Percentiles rank a stretch among this genome's conserved stretches.
Conservation (phyloP, 768 basidiomycete species). For the Cystofilobasidium macerans region DNA sequence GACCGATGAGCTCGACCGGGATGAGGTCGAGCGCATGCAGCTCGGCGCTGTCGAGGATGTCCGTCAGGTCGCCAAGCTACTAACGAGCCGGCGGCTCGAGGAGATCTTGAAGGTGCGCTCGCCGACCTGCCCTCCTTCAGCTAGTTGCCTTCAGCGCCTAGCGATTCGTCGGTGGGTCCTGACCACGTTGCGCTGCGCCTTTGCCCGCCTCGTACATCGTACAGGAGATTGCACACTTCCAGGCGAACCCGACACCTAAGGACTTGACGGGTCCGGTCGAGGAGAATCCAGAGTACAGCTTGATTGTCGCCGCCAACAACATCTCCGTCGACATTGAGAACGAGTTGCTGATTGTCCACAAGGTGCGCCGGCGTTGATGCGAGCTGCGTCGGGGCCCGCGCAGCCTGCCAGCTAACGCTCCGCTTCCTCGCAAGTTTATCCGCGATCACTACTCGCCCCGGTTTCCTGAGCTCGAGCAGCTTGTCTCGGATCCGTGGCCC, state of each 20-base stretch:
- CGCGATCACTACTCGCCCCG: slow-evolving; percentile 90
- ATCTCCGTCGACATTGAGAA: slow-evolving; percentile 96
- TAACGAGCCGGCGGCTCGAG: slow-evolving; percentile 73
- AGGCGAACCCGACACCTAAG: slow-evolving; percentile 57
- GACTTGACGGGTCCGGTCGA: slow-evolving; percentile 58
- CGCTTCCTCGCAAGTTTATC: slow-evolving; percentile 56
- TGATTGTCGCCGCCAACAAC: slow-evolving; percentile 97
- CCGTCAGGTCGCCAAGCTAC: slow-evolving; percentile 72
- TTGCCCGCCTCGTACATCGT: not conserved
- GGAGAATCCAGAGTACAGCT: slow-evolving; percentile 85
- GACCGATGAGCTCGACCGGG: slow-evolving; percentile 88
- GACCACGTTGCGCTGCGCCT: not conserved
- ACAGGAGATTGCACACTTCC: slow-evolving; percentile 84
- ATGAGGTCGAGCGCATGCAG: slow-evolving; percentile 92
- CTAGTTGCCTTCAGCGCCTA: too few species aligned
- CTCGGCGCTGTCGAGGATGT: slow-evolving; percentile 75
- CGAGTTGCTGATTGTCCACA: slow-evolving; percentile 92
- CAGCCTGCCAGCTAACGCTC: not conserved
- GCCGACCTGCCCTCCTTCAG: too few species aligned
- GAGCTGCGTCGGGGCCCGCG: too few species aligned
- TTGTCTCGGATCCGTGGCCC: slow-evolving; percentile 81
- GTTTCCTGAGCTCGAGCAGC: slow-evolving; percentile 93
- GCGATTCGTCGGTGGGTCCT: too few species aligned
- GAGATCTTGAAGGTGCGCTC: slow-evolving; percentile 65
- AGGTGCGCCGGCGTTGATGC: slow-evolving; percentile 45